Evolutionary conservation across 176 grass and related monocot species (phyloP), one percentile per base, ranked within the genome.

Genomic region (Melocanna baccifera): DNA sequence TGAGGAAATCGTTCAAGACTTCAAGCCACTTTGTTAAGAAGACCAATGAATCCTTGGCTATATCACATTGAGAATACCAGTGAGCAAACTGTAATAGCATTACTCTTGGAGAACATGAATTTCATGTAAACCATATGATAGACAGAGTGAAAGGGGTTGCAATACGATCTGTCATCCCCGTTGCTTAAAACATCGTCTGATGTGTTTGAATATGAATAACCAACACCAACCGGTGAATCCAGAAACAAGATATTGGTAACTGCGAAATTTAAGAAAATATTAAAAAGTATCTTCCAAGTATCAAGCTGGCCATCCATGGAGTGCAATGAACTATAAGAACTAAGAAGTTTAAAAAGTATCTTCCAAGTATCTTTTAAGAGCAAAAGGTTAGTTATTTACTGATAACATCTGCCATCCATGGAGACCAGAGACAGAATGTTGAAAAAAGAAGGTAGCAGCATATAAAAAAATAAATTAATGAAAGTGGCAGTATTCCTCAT

Each of bases 1-100:
- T 99, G 93, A 45, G 96, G 96, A 91, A 95, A 99, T 64, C 77
- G 83, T n/a, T n/a, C n/a, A n/a, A n/a, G n/a, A n/a, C n/a, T 73
- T 99, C 77, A 85, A 99, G 88, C 96, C 96, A 99, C 65, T 96
- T 96, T 41, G 91, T 89, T 87, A 99, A 87, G 56, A 99, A 99
- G 3, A 32, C 70, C 63, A 92, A 83, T 7, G 91, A 96, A 89
- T 99, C 96, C 56, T 85, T 83, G 19, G 96, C 96, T 99, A 81
- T 65, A 88, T 73, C 10, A 85, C 10, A 50, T 36, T 55, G 55
- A 57, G 55, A 82, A 68, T 26, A 68, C 55, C 25, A 85, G 67
- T 89, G 19, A 87, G 85, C 7, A 72, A 79, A 73, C 25, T 62
- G 7, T 47, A 85, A 71, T 65, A 79, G 29, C 26, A 43, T 50